These are phyloP conservation scores for Setaria viridis DNA, from an alignment of 202 grass and related monocot genomes.

Conservation along the genomic window DNA sequence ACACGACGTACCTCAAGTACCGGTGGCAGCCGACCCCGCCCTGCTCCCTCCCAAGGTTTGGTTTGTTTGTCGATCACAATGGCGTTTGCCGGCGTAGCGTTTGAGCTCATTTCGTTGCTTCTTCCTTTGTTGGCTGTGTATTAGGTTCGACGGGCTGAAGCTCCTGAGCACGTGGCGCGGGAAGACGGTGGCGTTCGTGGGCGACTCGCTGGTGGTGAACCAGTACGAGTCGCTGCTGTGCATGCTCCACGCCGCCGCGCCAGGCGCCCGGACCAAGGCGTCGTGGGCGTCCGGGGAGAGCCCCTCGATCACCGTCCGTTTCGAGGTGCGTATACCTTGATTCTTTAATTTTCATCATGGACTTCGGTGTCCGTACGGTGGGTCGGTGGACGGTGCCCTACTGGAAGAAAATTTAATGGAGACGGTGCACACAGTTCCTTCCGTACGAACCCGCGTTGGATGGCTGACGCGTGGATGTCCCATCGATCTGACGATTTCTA, in stretches of 20 bases:
- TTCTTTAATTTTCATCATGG: not conserved
- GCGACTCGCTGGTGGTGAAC: slow-evolving; percentile 83
- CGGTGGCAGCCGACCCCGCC: slow-evolving; percentile 73
- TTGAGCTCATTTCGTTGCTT: not conserved
- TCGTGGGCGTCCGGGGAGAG: slow-evolving; percentile 38
- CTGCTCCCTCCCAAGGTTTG: slow-evolving; percentile 71
- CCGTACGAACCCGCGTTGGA: too few species aligned
- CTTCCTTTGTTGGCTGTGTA: not conserved
- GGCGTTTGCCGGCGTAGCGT: too few species aligned
- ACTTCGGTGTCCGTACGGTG: not conserved
- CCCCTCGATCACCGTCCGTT: slow-evolving; percentile 45
- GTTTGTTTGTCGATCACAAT: too few species aligned
- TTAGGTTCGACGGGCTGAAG: slow-evolving; percentile 73
- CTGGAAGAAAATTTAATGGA: too few species aligned
- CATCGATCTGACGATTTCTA: too few species aligned
- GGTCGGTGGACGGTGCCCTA: not conserved
- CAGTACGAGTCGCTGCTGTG: slow-evolving; percentile 89
- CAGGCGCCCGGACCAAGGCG: slow-evolving; percentile 33
- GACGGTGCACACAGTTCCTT: too few species aligned
- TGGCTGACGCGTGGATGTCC: too few species aligned
- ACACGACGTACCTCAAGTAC: slow-evolving; percentile 67
- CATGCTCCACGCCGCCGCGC: slow-evolving; percentile 65
- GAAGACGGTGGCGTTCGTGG: slow-evolving; percentile 88
- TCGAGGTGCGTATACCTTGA: slow-evolving; percentile 48
- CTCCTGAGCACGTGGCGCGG: slow-evolving; percentile 62